phyloP scores from a whole-genome alignment of 176 grass and related monocot genomes.

The Dactylis glomerata region DNA sequence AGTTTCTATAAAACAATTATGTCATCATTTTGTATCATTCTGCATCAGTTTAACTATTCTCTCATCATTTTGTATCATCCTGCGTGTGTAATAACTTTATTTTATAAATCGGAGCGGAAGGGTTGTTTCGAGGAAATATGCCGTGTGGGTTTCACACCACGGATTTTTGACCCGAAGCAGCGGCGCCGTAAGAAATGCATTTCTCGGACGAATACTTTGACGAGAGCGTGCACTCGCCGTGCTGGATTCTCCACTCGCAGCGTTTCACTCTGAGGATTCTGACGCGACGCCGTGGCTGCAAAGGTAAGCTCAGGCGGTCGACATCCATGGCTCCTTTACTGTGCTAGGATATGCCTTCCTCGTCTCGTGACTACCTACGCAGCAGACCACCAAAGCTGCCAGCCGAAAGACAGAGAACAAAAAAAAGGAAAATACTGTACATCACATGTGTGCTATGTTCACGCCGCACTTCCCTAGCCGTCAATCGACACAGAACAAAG shows the following conservation, averaged over 20 bases:
- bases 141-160: too few species aligned
- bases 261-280: background rate
- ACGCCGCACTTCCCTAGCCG: too few species aligned
- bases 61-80: too few species aligned
- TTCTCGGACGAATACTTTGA: background rate
- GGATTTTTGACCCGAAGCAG: too few species aligned
- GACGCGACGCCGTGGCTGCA: background rate
- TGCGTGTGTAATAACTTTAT: too few species aligned
- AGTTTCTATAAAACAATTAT: too few species aligned
- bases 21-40: too few species aligned
- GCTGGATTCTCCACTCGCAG: background rate
- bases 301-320: background rate
- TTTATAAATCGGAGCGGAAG: too few species aligned
- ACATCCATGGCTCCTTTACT: background rate
- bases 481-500: background rate
- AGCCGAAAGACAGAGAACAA: background rate
- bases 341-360: slow-evolving; percentile 15
- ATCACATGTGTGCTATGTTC: background rate
- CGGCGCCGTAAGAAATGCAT: too few species aligned
- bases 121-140: too few species aligned
- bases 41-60: too few species aligned
- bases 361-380: background rate
- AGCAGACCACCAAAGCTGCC: background rate
- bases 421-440: background rate
- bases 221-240: background rate